phyloP scores from a whole-genome alignment of 1,284 basidiomycete species.

The Ustilago shanxiensis region DNA sequence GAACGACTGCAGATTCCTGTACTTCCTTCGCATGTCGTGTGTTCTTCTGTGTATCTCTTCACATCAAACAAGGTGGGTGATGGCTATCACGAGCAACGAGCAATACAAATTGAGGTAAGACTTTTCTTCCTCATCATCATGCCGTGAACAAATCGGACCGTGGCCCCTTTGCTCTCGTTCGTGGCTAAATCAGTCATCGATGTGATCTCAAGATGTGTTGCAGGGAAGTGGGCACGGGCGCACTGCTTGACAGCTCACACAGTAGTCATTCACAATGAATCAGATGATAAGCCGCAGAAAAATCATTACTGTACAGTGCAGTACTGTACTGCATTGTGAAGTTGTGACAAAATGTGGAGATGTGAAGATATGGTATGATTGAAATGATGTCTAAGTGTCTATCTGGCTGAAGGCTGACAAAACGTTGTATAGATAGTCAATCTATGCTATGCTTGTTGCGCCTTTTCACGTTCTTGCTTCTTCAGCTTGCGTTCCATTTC shows the following conservation, averaged over 20 bases:
- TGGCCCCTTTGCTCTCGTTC: background rate
- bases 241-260: slow-evolving; percentile 1
- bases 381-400: background rate
- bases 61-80: background rate
- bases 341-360: too few species aligned
- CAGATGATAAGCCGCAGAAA: background rate
- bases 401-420: too few species aligned
- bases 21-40: background rate
- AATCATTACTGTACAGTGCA: too few species aligned
- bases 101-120: background rate
- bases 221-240: background rate
- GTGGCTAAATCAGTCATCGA: background rate
- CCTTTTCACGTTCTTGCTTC: slow-evolving; percentile 44
- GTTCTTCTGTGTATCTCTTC: background rate
- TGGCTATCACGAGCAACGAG: background rate
- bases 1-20: background rate
- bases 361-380: background rate
- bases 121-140: background rate
- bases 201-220: background rate
- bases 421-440: background rate
- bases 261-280: background rate
- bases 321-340: too few species aligned
- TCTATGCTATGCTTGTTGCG: slow-evolving; percentile 7
- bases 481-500: slow-evolving; percentile 65
- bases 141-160: background rate